Evolutionary conservation across 2,329 filamentous ascomycete species (phyloP).

Genomic region (Huntiella savannae): DNA sequence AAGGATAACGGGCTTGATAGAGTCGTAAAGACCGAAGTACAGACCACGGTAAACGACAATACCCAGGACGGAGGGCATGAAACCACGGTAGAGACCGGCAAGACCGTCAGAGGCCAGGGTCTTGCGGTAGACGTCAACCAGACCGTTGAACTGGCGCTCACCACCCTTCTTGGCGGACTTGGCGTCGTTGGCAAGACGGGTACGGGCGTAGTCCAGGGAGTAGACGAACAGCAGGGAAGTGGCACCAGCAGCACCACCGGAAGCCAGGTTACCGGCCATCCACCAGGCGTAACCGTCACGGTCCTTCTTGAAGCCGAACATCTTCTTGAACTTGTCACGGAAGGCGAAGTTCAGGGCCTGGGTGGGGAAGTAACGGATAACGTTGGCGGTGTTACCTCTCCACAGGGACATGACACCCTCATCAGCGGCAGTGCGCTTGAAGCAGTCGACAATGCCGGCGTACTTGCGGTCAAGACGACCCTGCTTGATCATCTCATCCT

Average conservation of each 20-base stretch:
- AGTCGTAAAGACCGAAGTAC: constrained; percentile 99
- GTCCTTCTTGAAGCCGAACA: constrained; percentile 99
- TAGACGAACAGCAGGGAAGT: constrained; percentile 99
- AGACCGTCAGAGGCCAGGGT: constrained; percentile 97
- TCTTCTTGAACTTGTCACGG: constrained; percentile 99
- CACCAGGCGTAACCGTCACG: constrained; percentile 95
- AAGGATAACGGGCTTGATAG: constrained; percentile 96
- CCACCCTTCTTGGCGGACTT: constrained; percentile 95
- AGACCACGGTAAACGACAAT: constrained; percentile 99
- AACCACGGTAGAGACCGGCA: constrained; percentile 99
- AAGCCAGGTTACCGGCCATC: constrained; percentile 99
- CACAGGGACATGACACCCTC: constrained; percentile 94
- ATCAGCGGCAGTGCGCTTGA: constrained; percentile 70
- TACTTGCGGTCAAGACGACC: constrained; percentile 98
- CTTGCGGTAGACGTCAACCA: constrained; percentile 99
- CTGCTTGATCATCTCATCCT: constrained; percentile 99
- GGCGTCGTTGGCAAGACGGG: constrained; percentile 99
- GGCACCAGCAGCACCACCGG: constrained; percentile 99
- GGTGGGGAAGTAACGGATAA: constrained; percentile 99
- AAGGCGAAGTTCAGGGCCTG: constrained; percentile 99
- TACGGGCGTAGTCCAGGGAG: constrained; percentile 99
- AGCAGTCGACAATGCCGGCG: constrained; percentile 85
- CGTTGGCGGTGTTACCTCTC: constrained; percentile 99
- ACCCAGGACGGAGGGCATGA: constrained; percentile 97
- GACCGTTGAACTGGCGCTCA: constrained; percentile 99